A percentile compares a stretch with the other conserved stretches of the same genome.
Evolutionary conservation across 2,329 filamentous ascomycete species (phyloP).

Genomic region (Calonectria naviculata): DNA sequence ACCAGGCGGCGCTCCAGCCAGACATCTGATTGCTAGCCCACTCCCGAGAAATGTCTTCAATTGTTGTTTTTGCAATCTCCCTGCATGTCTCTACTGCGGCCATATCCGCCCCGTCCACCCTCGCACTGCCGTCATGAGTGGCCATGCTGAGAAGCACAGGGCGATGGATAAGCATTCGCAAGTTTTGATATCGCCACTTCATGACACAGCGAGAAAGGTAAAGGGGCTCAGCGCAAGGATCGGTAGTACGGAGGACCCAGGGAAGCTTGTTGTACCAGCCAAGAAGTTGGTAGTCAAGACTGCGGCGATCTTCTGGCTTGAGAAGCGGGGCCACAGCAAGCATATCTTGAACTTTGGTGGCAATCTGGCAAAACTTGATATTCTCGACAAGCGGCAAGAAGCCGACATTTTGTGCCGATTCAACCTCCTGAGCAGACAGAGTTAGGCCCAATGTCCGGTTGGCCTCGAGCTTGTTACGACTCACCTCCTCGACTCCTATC

Average conservation of each 20-base stretch:
- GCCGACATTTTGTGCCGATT: slow-evolving; percentile 69
- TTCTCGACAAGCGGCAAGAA: slow-evolving; percentile 80
- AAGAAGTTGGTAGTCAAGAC: slow-evolving; percentile 75
- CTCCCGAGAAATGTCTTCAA: slow-evolving; percentile 77
- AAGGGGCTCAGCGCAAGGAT: slow-evolving; percentile 77
- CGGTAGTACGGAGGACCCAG: slow-evolving; percentile 70
- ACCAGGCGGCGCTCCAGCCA: slow-evolving; percentile 86
- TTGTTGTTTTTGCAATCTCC: slow-evolving; percentile 75
- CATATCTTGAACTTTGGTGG: slow-evolving; percentile 80
- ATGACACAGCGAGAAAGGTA: slow-evolving; percentile 78
- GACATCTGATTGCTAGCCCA: slow-evolving; percentile 80
- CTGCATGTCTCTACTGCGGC: slow-evolving; percentile 76
- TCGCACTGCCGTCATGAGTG: slow-evolving; percentile 56
- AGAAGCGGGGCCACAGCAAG: slow-evolving; percentile 79
- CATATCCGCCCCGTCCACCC: slow-evolving; percentile 70
- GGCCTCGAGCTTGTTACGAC: background rate
- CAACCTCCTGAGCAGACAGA: slow-evolving; percentile 44
- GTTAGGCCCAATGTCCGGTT: background rate
- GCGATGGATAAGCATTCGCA: slow-evolving; percentile 80
- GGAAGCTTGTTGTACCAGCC: slow-evolving; percentile 80
- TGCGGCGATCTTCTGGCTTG: slow-evolving; percentile 71
- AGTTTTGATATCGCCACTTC: slow-evolving; percentile 85
- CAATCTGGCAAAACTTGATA: slow-evolving; percentile 83
- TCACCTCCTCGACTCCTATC: slow-evolving; percentile 56
- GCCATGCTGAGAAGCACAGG: slow-evolving; percentile 77